Evolutionary conservation across 306 rosid species (phyloP), one percentile per base, ranked within the genome.

Genomic region (Leucaena leucocephala): DNA sequence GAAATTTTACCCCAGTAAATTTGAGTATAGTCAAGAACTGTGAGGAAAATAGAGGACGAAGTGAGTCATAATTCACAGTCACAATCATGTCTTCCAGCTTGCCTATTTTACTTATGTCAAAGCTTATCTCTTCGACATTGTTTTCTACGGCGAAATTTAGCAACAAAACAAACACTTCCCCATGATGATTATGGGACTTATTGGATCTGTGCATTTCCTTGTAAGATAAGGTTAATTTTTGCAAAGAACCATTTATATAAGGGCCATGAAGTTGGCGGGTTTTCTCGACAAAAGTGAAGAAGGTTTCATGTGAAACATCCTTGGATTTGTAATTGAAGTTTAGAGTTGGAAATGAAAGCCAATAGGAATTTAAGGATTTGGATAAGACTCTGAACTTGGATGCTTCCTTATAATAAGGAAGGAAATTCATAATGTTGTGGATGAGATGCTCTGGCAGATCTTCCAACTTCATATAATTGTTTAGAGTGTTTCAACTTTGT

Each of bases 311-410:
- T 16, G 66, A 3, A 19, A 4, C 33, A 3, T 43, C 1, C 0
- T 19, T 1, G 22, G 36, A 15, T 1, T 4, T 2, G 3, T 4
- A 33, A 4, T 34, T 57, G 22, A 71, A 48, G 44, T 49, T 21
- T 0, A 71, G 21, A 11, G 36, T 6, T 33, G 75, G 75, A 3
- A 46, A 71, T 0, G 75, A 46, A 9, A 71, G 75, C 75, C 75
- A 71, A 2, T 1, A 2, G 14, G 43, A 71, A 8, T 49, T 3
- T 2, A 71, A 16, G 22, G 61, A 0, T 71, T 34, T 71, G 3
- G 75, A 71, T 34, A 71, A 49, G 2, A 49, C 8, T 0, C 59
- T 71, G 12, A 71, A 33, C 40, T 33, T 33, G 21, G 43, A 10
- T 13, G 44, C 17, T 2, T 71, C 75, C 8, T 21, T 7, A 11